Evolutionary conservation across 257 asterid genomes (phyloP), one percentile per base, ranked within the genome.

Genomic region (Gynochthodes officinalis): DNA sequence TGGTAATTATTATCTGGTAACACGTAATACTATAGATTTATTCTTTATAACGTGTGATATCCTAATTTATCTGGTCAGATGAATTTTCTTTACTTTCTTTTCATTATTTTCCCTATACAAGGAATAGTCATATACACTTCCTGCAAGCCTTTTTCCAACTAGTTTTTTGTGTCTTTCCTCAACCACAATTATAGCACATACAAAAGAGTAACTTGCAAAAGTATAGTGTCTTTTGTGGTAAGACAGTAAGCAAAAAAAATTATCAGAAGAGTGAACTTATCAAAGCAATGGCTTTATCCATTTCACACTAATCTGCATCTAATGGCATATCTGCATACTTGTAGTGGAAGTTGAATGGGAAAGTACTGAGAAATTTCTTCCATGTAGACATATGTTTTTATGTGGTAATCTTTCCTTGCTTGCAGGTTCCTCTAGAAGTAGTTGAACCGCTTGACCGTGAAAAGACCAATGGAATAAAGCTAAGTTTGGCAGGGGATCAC

Each of bases 401-500:
- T 11, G 64, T 32, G 50, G 48, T 70, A 62, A 33, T 50, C 33
- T 53, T 77, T 19, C 35, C 72, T 12, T 21, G 59, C 71, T 46
- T 86, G 81, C 79, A 92, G 98, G 86, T 82, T 74, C 90, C 93
- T 14, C 79, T 92, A 84, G 84, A 87, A 81, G 84, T 92, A 63
- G 91, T 88, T 61, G 67, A 76, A 52, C 91, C 98, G 25, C 90
- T 92, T 64, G 83, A 85, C 74, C 74, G 73, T 75, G 77, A 71
- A 68, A 81, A 73, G 73, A 64, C 89, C 69, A 83, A 84, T n/a
- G 95, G 90, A 73, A 52, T 64, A 65, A 80, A 80, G 75, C 88
- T 90, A 66, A 89, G 92, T 82, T 86, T 92, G 84, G 88, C 93
- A 35, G 98, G 98, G 48, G 93, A 89, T 73, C 97, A 90, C 82